Evolutionary conservation across 768 basidiomycete genomes (phyloP).

Genomic region (Melanogaster broomeanus): DNA sequence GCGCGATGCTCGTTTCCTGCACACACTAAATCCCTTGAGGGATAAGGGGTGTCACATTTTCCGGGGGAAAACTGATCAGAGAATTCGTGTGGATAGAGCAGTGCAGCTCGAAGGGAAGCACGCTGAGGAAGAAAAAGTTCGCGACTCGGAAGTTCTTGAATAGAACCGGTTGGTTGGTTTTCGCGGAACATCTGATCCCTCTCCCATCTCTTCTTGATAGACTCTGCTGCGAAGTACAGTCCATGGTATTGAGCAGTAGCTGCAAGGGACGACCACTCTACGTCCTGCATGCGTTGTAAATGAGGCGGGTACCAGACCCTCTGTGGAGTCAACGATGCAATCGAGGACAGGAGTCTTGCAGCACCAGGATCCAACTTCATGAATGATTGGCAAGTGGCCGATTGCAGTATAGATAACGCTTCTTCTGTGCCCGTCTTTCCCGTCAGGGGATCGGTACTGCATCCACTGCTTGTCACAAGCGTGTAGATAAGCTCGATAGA

Average conservation of each 20-base stretch:
- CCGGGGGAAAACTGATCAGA: neutral
- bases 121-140: conserved; percentile 17
- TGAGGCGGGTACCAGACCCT: conserved; percentile 37
- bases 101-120: conserved; percentile 9
- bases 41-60: conserved; percentile 4
- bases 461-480: conserved; percentile 37
- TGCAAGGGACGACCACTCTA: conserved; percentile 29
- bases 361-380: conserved; percentile 30
- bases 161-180: neutral
- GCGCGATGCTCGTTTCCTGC: conserved; percentile 7
- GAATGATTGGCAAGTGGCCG: conserved; percentile 40
- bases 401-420: conserved; percentile 37
- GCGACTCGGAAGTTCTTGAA: conserved; percentile 14
- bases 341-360: conserved; percentile 30
- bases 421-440: conserved; percentile 42
- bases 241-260: conserved; percentile 31
- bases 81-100: conserved; percentile 13
- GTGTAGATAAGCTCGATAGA: conserved; percentile 43
- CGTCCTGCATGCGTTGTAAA: conserved; percentile 36
- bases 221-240: conserved; percentile 20
- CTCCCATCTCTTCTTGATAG: conserved; percentile 25
- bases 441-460: conserved; percentile 43
- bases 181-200: conserved; percentile 5
- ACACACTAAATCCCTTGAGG: conserved; percentile 7
- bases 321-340: conserved; percentile 32